These are phyloP conservation scores for Chimonanthus praecox DNA, from an alignment of 164 flowering plant genomes.

Conservation along the genomic window DNA sequence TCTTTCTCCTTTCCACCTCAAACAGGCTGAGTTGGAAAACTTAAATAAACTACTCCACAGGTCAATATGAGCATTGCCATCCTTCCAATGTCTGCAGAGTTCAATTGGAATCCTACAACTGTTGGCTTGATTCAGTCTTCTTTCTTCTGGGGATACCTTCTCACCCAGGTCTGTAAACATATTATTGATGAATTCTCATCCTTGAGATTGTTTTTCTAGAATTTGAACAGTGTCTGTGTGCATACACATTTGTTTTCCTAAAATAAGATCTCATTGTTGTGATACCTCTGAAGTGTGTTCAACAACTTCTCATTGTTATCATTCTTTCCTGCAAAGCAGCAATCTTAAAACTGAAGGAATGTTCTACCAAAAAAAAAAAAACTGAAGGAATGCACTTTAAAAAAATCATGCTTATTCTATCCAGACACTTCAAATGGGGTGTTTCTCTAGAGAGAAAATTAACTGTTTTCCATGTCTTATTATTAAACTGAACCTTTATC, in stretches of 20 bases:
- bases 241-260: background rate
- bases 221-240: background rate
- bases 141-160: slow-evolving; percentile 97
- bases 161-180: slow-evolving; percentile 66
- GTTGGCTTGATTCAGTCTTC: slow-evolving; percentile 98
- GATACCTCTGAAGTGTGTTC: background rate
- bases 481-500: too few relatives aligned
- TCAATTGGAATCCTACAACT: slow-evolving; percentile 72
- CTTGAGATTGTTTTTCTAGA: background rate
- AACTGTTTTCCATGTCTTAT: too few relatives aligned
- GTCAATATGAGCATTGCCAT: slow-evolving; percentile 99
- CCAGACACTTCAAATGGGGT: too few relatives aligned
- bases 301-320: background rate
- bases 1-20: background rate
- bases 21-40: background rate
- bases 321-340: background rate
- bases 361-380: too few relatives aligned
- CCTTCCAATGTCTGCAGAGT: slow-evolving; percentile 95
- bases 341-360: background rate
- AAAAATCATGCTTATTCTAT: too few relatives aligned
- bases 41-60: slow-evolving; percentile 31
- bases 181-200: background rate
- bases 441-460: too few relatives aligned
- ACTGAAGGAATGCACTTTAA: too few relatives aligned
- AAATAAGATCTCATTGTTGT: background rate